These are phyloP conservation scores for Collybiopsis luxurians DNA, from an alignment of 768 basidiomycete genomes.

Conservation along the genomic window DNA sequence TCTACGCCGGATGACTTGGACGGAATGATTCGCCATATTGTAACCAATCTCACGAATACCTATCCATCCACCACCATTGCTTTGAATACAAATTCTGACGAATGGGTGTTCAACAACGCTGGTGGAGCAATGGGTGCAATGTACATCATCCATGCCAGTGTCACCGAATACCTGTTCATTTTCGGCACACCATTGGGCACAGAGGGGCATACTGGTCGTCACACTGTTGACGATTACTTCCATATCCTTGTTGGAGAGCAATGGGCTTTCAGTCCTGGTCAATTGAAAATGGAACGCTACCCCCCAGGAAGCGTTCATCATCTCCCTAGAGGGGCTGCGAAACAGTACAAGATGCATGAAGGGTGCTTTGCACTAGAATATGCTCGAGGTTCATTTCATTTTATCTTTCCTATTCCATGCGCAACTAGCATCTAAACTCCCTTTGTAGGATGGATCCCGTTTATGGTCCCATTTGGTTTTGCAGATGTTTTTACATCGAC, in stretches of 20 bases:
- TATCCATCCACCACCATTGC: constrained; percentile 60
- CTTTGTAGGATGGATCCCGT: constrained; percentile 89
- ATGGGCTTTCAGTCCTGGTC: constrained; percentile 86
- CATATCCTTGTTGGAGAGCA: constrained; percentile 93
- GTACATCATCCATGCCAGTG: constrained; percentile 95
- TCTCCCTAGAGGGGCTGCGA: constrained; percentile 77
- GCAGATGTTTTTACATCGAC: constrained; percentile 86
- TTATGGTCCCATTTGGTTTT: constrained; percentile 94
- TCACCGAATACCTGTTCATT: constrained; percentile 96
- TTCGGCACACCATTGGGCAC: constrained; percentile 97
- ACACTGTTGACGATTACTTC: constrained; percentile 98
- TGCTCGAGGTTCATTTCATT: constrained; percentile 68
- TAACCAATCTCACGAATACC: constrained; percentile 71
- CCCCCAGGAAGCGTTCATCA: constrained; percentile 81
- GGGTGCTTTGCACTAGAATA: constrained; percentile 97
- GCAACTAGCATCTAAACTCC: background rate
- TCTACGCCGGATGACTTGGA: constrained; percentile 58
- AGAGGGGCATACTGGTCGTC: constrained; percentile 92
- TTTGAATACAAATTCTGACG: constrained; percentile 57
- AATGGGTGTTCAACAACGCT: constrained; percentile 97
- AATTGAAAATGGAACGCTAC: constrained; percentile 86
- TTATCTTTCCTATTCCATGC: background rate
- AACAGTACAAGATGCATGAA: constrained; percentile 98
- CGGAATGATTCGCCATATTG: constrained; percentile 78
- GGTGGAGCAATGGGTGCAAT: constrained; percentile 98